phyloP scores from a whole-genome alignment of 768 basidiomycete species.

The Serpula lacrymans region DNA sequence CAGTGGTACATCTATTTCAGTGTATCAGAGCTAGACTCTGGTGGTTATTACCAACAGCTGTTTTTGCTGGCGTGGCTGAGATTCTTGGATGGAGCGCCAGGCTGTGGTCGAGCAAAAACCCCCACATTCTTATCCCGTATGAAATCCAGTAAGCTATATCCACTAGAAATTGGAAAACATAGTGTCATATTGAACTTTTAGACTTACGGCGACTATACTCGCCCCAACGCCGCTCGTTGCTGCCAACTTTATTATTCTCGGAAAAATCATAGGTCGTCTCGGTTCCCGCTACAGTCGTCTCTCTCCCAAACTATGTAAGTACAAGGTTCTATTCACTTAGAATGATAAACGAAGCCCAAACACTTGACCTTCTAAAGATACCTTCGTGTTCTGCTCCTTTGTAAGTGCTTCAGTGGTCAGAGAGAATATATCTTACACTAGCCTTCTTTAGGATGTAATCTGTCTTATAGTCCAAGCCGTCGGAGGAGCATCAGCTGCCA shows the following conservation, averaged over 20 bases:
- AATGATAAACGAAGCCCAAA: too few species aligned
- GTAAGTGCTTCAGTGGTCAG: conserved; percentile 6
- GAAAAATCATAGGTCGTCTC: conserved; percentile 38
- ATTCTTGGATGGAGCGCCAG: conserved; percentile 54
- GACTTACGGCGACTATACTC: conserved; percentile 41
- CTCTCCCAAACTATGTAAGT: conserved; percentile 25
- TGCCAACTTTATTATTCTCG: conserved; percentile 53
- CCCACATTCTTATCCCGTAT: conserved; percentile 26
- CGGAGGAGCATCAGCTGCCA: conserved; percentile 45
- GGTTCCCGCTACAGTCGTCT: conserved; percentile 52
- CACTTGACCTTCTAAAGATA: conserved; percentile 7
- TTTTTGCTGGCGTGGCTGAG: conserved; percentile 47
- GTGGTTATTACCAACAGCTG: conserved; percentile 52
- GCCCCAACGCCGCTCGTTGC: conserved; percentile 58
- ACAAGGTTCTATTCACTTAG: neutral
- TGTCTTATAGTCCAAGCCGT: conserved; percentile 37
- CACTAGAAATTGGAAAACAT: too few species aligned
- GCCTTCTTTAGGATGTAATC: conserved; percentile 28
- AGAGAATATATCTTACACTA: neutral
- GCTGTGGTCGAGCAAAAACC: conserved; percentile 42
- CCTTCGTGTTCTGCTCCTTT: conserved; percentile 9
- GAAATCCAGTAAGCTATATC: conserved; percentile 43
- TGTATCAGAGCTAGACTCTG: conserved; percentile 42
- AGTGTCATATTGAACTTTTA: too few species aligned
- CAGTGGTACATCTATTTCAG: conserved; percentile 48